Evolutionary conservation across 1,284 basidiomycete species (phyloP).

Genomic region (Tylopilus orsonianus): DNA sequence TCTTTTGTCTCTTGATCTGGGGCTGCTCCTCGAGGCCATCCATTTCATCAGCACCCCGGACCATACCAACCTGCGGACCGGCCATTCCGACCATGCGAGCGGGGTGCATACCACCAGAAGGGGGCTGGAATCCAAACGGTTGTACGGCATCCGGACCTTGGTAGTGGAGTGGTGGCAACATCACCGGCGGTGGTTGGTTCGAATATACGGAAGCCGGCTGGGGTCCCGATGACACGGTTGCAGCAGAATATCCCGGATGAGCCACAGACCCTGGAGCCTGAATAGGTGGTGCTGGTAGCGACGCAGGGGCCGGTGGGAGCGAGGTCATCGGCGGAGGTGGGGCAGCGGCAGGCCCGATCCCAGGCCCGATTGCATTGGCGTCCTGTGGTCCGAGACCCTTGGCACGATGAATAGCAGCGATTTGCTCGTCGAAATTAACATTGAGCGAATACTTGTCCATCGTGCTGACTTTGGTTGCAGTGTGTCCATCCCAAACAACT

Average conservation of each 20-base stretch:
- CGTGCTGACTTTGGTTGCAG: slow-evolving; percentile 84
- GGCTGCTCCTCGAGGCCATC: slow-evolving; percentile 64
- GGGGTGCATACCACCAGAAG: slow-evolving; percentile 49
- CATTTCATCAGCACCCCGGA: slow-evolving; percentile 78
- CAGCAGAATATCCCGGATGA: slow-evolving; percentile 62
- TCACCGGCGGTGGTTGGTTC: slow-evolving; percentile 61
- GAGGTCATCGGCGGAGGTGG: slow-evolving; percentile 59
- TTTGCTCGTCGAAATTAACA: slow-evolving; percentile 93
- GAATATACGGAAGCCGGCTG: slow-evolving; percentile 73
- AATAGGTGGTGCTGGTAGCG: slow-evolving; percentile 61
- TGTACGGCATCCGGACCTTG: slow-evolving; percentile 75
- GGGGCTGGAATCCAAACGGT: slow-evolving; percentile 77
- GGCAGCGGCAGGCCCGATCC: slow-evolving; percentile 75
- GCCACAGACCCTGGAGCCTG: slow-evolving; percentile 40
- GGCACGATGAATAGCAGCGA: slow-evolving; percentile 88
- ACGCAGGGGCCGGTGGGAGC: slow-evolving; percentile 63
- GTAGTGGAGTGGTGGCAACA: slow-evolving; percentile 80
- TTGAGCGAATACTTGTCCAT: slow-evolving; percentile 88
- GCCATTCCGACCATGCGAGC: slow-evolving; percentile 50
- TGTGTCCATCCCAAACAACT: slow-evolving; percentile 95
- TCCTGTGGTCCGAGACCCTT: slow-evolving; percentile 87
- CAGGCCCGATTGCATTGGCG: slow-evolving; percentile 73
- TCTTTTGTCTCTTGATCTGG: slow-evolving; percentile 79
- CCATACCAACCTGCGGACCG: slow-evolving; percentile 61
- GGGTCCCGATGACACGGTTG: slow-evolving; percentile 77